Evolutionary conservation across 345 rosid genomes (phyloP).

Genomic region (Arabidopsis suecica): DNA sequence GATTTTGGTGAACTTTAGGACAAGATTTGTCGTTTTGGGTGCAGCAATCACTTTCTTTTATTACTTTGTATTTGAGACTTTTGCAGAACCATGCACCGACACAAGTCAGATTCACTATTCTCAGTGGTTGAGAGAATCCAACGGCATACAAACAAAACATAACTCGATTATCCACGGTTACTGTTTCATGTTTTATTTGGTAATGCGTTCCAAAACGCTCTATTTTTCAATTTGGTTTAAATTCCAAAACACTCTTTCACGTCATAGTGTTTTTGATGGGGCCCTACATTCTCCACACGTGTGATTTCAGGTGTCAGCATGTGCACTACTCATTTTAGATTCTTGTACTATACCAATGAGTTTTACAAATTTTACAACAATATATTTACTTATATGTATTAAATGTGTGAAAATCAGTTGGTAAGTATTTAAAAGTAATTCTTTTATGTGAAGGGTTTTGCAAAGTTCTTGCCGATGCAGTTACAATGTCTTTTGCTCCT

Average conservation of each 20-base stretch:
- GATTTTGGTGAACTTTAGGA: conserved; percentile 10
- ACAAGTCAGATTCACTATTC: conserved; percentile 10
- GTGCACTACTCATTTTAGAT: conserved; percentile 18
- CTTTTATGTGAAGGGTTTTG: no score
- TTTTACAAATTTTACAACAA: no score
- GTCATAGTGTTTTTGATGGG: neutral
- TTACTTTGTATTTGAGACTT: conserved; percentile 1
- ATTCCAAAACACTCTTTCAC: neutral
- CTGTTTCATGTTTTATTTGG: neutral
- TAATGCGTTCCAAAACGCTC: neutral
- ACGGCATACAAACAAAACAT: conserved; percentile 9
- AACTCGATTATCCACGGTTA: conserved; percentile 1
- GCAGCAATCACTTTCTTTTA: neutral
- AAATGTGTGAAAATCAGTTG: no score
- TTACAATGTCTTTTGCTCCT: no score
- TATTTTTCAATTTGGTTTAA: no score
- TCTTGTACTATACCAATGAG: neutral
- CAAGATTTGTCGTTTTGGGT: conserved; percentile 3
- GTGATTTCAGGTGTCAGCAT: conserved; percentile 21
- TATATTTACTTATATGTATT: no score
- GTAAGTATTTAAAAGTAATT: no score
- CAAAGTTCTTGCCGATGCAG: no score
- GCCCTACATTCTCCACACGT: conserved; percentile 14
- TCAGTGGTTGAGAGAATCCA: conserved; percentile 12
- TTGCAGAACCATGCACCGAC: conserved; percentile 19